phyloP scores from a whole-genome alignment of 805 yeast genomes.

The Candida sonorensis region DNA sequence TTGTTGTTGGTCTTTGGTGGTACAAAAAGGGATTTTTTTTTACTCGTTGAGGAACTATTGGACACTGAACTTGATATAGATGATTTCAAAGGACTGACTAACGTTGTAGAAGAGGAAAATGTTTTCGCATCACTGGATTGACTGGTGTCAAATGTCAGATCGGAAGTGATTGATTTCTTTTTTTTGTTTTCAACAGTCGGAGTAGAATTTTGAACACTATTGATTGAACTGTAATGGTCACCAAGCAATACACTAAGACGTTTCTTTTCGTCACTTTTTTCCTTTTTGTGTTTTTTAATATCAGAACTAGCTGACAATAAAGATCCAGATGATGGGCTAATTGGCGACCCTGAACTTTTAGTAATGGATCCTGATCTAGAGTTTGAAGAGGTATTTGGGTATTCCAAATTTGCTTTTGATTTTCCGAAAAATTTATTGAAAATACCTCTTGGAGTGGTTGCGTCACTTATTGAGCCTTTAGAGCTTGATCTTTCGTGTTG shows the following conservation, averaged over 20 bases:
- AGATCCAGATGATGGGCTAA: slow-evolving; percentile 19
- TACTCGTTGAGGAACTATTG: slow-evolving; percentile 3
- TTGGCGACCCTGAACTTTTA: slow-evolving; percentile 18
- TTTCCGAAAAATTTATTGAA: slow-evolving; percentile 27
- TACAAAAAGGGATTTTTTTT: slow-evolving; percentile 3
- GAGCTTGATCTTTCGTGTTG: slow-evolving; percentile 22
- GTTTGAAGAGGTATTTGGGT: too few species aligned
- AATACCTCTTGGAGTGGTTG: slow-evolving; percentile 22
- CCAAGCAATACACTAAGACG: slow-evolving; percentile 10
- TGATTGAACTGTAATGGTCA: slow-evolving; percentile 6
- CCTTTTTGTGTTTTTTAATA: slow-evolving; percentile 7
- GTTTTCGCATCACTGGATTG: too few species aligned
- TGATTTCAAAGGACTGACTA: background rate
- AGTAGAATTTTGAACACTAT: background rate
- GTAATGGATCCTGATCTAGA: slow-evolving; percentile 3
- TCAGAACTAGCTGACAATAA: slow-evolving; percentile 8
- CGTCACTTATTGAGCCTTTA: slow-evolving; percentile 22
- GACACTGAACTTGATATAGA: background rate
- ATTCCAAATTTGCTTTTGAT: slow-evolving; percentile 9
- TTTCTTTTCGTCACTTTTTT: slow-evolving; percentile 13
- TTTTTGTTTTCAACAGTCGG: background rate
- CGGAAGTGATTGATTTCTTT: too few species aligned
- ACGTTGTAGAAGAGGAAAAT: background rate
- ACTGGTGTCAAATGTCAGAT: too few species aligned
- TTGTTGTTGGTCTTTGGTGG: slow-evolving; percentile 6